Base-by-base conservation (phyloP, 208 protist species). In the Angomonas deanei region DNA sequence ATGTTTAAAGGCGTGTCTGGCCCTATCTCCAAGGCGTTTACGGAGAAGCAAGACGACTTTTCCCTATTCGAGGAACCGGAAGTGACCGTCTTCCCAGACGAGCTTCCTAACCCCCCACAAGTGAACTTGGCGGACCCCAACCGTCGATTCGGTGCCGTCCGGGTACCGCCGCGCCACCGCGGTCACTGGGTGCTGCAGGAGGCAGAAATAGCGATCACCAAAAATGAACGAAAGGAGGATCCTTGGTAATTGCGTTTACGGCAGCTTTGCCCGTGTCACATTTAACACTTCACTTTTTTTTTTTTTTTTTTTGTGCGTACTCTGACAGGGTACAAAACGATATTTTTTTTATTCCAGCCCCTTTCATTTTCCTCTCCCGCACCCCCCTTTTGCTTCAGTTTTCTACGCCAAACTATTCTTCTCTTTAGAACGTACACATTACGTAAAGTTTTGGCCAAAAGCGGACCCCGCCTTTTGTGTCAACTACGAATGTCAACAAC, bases 111-210 rank as follows among this genome's bases (percentile, higher is more conserved):
- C 47, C 80, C 84, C 0, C 84, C 88, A 19, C 72, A 82, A 50
- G 77, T 91, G 28, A 82, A 92, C 47, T 28, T 78, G 33, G 56
- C 53, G 5, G 66, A 56, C 28, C n/a, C 64, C 8, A 61, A 66
- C 17, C 76, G 73, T 2, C 72, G 84, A 0, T 71, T 65, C 30
- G 80, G 77, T 21, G 83, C 84, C 34, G 52, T 92, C 13, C 60
- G 72, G 34, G 53, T 95, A 17, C 78, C 83, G 8, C 68, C 65
- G 17, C 70, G 72, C 0, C 61, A 90, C 60, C 81, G 88, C 38
- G 88, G 88, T 1, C 88, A 95, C 67, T 95, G 88, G 86, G 86
- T 95, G 26, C 66, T 95, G 68, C 88, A 86, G 36, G 88, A 95
- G 48, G 76, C 88, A 3, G 88, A 91, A 34, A 92, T 95, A 31